A percentile compares a stretch with the other conserved stretches of the same genome.
Evolutionary conservation across 2,329 filamentous ascomycete species (phyloP).

Genomic region (Botrytis sinoallii): DNA sequence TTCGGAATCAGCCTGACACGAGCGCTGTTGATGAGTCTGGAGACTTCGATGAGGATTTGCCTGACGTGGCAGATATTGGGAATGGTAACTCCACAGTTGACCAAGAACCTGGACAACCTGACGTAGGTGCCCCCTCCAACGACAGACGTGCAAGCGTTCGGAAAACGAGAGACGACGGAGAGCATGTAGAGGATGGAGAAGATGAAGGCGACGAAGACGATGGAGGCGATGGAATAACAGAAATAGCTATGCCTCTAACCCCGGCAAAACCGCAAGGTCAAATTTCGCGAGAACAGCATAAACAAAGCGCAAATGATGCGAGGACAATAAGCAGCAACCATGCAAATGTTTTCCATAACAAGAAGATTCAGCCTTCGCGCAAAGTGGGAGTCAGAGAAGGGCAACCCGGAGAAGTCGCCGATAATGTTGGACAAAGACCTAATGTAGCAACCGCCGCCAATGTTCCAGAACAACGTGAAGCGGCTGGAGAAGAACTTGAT

Average conservation of each 20-base stretch:
- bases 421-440: neutral
- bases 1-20: conserved; percentile 17
- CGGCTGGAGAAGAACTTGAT: neutral
- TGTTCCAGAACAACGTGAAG: neutral
- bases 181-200: neutral
- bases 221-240: neutral
- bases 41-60: neutral
- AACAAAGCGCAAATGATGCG: neutral
- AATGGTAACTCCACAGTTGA: neutral
- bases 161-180: neutral
- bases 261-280: neutral
- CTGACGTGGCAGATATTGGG: neutral
- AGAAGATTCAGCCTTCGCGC: too few relatives aligned
- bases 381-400: neutral
- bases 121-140: neutral
- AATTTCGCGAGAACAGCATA: neutral
- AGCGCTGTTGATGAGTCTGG: neutral
- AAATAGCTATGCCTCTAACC: neutral
- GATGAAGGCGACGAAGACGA: neutral
- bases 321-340: neutral
- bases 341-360: neutral
- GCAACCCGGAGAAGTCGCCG: neutral
- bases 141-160: neutral
- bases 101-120: neutral
- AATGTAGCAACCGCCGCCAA: neutral